Base-by-base conservation (phyloP, 305 asterid species). In the Vinca major region DNA sequence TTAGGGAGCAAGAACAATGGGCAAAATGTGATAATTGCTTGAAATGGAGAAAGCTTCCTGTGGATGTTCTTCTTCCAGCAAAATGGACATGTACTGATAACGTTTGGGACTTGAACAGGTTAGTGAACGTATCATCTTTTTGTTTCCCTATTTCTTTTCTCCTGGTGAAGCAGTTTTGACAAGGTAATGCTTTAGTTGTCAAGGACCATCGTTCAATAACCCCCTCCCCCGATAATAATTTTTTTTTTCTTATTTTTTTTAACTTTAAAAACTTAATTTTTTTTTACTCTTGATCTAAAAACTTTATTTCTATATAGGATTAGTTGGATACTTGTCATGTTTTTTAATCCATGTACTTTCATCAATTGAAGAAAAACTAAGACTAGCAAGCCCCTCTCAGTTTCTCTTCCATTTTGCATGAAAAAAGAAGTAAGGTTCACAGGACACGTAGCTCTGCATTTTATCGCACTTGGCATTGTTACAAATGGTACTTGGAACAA, bases 21-120 rank as follows among this genome's bases (percentile, higher is more conserved):
- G 92, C 80, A 53, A 89, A 86, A 73, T 92, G 98, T 52, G 90
- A 88, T 70, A 77, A 66, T 76, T 92, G 98, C 88, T 81, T 76
- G 17, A 92, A 90, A 81, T 89, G 98, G 98, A 84, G 97, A 67
- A 85, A 84, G 69, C 73, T 92, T 85, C 98, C 98, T 12, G 64
- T 72, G 62, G 48, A 82, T 78, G 87, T 85, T 73, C 86, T 89
- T 79, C 88, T 89, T 71, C 77, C 90, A 61, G 85, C 89, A 61
- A 85, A 68, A 54, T 89, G 97, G 97, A 79, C 86, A 1, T 92
- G 98, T 77, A 77, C 88, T 4, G 90, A 86, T 72, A 89, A 89
- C 68, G 54, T 66, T 53, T 89, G 95, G 96, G 90, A 86, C 80
- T 48, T 82, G 9, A 82, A 71, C 82, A 89, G 97, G 97, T 89